Percentiles rank a stretch among this genome's conserved stretches.
These are phyloP conservation scores for Microsporum ferrugineum DNA, from an alignment of 2,329 filamentous ascomycete genomes.

Conservation along the genomic window DNA sequence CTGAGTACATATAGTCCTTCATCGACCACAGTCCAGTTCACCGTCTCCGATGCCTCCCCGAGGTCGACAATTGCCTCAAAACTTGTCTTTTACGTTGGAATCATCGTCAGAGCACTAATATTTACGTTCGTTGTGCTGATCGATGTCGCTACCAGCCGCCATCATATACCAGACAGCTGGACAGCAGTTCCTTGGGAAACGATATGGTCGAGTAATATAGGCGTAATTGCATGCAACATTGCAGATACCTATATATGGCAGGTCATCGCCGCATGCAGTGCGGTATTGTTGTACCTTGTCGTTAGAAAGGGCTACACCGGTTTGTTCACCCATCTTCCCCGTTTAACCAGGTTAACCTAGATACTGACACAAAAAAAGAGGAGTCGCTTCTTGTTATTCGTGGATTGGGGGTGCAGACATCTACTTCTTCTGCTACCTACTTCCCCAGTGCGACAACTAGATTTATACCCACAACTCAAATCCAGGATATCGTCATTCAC, in stretches of 20 bases:
- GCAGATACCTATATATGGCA: slow-evolving; percentile 33
- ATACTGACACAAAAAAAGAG: slow-evolving; percentile 36
- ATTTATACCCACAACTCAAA: slow-evolving; percentile 82
- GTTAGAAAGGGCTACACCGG: slow-evolving; percentile 42
- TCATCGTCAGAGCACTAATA: slow-evolving; percentile 36
- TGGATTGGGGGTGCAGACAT: slow-evolving; percentile 83
- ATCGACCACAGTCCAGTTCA: slow-evolving; percentile 83
- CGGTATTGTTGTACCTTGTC: slow-evolving; percentile 34
- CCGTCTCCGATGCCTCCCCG: slow-evolving; percentile 65
- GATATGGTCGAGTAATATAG: slow-evolving; percentile 26
- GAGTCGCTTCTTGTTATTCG: slow-evolving; percentile 83
- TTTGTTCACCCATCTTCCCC: slow-evolving; percentile 20
- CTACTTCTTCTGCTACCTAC: slow-evolving; percentile 57
- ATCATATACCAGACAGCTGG: slow-evolving; percentile 20
- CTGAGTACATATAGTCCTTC: slow-evolving; percentile 47
- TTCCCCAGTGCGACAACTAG: slow-evolving; percentile 51
- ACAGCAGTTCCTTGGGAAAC: slow-evolving; percentile 22
- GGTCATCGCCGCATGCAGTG: slow-evolving; percentile 30
- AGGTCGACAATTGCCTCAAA: slow-evolving; percentile 37
- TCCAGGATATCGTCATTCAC: slow-evolving; percentile 87
- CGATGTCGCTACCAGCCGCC: slow-evolving; percentile 25
- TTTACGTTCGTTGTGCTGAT: slow-evolving; percentile 33
- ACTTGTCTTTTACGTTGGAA: slow-evolving; percentile 32
- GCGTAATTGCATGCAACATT: slow-evolving; percentile 24
- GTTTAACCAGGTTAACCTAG: slow-evolving; percentile 12